A percentile compares a stretch with the other conserved stretches of the same genome.
Conservation (phyloP, 225 moss, liverwort and hornwort species). For the Pseudisothecium myosuroides region DNA sequence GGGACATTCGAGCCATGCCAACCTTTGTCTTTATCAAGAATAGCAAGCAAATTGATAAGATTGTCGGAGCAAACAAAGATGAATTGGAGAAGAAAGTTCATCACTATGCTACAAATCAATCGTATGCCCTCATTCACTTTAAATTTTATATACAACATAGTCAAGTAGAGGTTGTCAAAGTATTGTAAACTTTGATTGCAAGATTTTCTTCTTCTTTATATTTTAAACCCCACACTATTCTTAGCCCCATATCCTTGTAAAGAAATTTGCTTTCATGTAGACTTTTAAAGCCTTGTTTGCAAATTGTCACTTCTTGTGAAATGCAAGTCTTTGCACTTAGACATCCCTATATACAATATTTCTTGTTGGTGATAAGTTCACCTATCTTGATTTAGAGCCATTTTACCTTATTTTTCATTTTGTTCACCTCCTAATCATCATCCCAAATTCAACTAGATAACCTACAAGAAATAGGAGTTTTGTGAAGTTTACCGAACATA, state of each 20-base stretch:
- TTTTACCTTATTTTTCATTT: neutral
- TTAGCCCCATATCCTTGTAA: no score
- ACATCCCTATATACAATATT: no score
- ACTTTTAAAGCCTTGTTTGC: neutral
- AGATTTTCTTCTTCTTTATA: neutral
- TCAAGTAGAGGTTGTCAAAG: neutral
- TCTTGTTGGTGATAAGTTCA: neutral
- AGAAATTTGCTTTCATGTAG: neutral
- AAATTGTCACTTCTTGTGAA: neutral
- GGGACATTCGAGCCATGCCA: conserved; percentile 91
- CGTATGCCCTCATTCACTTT: neutral
- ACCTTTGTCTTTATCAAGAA: conserved; percentile 71
- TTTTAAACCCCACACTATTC: neutral
- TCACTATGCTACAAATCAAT: conserved; percentile 17
- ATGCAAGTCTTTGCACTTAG: neutral
- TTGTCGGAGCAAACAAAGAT: conserved; percentile 70
- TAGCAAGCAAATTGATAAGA: conserved; percentile 47
- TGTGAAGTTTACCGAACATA: neutral
- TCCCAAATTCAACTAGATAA: neutral
- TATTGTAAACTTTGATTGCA: neutral
- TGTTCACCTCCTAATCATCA: neutral
- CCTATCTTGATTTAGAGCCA: neutral
- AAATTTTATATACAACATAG: neutral
- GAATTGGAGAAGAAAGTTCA: conserved; percentile 67
- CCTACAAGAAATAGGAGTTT: neutral